Conservation (phyloP, 345 rosid genomes). For the Nephelium lappaceum region DNA sequence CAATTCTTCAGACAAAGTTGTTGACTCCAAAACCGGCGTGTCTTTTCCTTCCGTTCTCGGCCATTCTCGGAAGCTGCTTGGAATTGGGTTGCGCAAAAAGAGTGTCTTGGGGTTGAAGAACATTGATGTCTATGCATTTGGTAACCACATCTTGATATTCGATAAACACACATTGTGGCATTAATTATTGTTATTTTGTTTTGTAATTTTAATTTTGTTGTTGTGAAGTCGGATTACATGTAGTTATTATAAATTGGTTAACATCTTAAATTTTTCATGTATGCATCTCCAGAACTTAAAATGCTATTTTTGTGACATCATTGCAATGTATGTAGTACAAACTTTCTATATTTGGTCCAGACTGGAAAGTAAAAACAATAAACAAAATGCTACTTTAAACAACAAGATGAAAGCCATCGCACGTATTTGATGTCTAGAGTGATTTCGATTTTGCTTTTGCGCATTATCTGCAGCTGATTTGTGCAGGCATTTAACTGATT, state of each 20-base stretch:
- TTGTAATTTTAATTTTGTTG: background rate
- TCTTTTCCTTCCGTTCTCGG: slow-evolving; percentile 61
- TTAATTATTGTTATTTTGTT: background rate
- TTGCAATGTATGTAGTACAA: no score
- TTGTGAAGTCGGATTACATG: background rate
- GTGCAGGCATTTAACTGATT: background rate
- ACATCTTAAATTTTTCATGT: no score
- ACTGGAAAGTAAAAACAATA: no score
- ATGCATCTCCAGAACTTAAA: no score
- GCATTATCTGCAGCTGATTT: slow-evolving; percentile 7
- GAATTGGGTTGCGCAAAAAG: slow-evolving; percentile 80
- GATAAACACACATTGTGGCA: background rate
- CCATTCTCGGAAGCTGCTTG: slow-evolving; percentile 62
- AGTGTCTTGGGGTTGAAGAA: slow-evolving; percentile 73
- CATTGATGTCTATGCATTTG: slow-evolving; percentile 84
- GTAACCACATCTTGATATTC: slow-evolving; percentile 32
- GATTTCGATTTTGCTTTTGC: background rate
- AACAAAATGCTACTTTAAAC: no score
- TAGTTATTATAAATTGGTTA: no score
- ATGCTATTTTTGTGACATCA: no score
- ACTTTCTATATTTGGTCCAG: no score
- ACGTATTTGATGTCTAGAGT: background rate
- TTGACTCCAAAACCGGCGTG: slow-evolving; percentile 66
- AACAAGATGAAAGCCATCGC: no score
- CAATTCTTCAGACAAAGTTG: slow-evolving; percentile 49